Evolutionary conservation across 495 filamentous ascomycete genomes (phyloP), one percentile per base, ranked within the genome.

Genomic region (Xylaria scruposa): DNA sequence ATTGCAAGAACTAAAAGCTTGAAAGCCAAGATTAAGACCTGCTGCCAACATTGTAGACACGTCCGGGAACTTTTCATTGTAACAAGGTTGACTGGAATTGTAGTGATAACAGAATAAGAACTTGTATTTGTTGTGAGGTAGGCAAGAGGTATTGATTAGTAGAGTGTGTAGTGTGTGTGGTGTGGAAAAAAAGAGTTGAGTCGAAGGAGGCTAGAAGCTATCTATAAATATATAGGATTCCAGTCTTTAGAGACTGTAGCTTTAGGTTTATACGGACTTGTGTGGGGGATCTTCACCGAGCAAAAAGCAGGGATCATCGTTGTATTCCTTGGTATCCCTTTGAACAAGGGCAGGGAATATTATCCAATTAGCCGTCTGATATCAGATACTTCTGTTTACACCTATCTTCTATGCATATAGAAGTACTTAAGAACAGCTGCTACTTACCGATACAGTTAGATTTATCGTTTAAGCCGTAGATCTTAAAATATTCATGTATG

Each of bases 61-160:
- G 63, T 67, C 63, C 63, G 63, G 63, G 63, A 67, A 67, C 63
- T 67, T 67, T 67, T 67, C 44, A 67, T 67, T 21, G 24, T 67
- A 67, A 67, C 63, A 21, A 67, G 63, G 63, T 67, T 67, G 63
- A 67, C 63, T 17, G 13, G 19, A 67, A 67, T 62, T 62, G 61
- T 24, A 24, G 63, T 51, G 63, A 26, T 15, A 67, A 67, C 53
- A 21, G 63, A 67, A 67, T 67, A 67, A 21, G 44, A 67, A 67
- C 63, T 67, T 67, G 63, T 67, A 49, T 67, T 67, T 67, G 44
- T 67, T 24, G 12, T 67, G 44, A 49, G 63, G 63, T 67, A 67
- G 63, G 63, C n/a, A 67, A 67, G 63, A 67, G 40, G 63, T 67
- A 67, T 67, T 67, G 44, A 26, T 67, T 26, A 67, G 63, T 67